Conservation (phyloP, 2,329 filamentous ascomycete genomes). For the Colletotrichum sansevieriae region DNA sequence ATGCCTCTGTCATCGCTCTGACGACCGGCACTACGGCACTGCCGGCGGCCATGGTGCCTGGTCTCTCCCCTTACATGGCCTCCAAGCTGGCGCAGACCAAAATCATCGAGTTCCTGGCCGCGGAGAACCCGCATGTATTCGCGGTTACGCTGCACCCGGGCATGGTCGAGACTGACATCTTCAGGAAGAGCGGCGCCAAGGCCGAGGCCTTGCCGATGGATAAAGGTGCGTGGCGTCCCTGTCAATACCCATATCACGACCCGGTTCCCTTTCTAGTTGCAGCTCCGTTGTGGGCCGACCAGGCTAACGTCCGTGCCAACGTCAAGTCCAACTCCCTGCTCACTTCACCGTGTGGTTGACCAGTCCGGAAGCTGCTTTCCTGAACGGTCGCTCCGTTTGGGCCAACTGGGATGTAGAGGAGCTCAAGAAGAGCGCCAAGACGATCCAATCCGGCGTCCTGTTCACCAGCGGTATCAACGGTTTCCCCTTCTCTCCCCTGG, state of each 20-base stretch:
- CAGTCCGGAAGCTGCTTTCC: conserved; percentile 59
- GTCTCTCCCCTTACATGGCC: conserved; percentile 40
- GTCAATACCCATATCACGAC: conserved; percentile 18
- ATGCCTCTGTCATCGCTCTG: conserved; percentile 42
- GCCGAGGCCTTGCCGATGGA: conserved; percentile 44
- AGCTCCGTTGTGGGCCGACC: conserved; percentile 18
- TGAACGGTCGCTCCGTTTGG: conserved; percentile 61
- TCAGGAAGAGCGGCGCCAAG: conserved; percentile 43
- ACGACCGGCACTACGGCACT: conserved; percentile 43
- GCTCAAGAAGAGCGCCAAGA: conserved; percentile 50
- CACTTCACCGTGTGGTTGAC: conserved; percentile 60
- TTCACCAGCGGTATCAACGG: conserved; percentile 34
- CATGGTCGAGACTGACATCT: conserved; percentile 45
- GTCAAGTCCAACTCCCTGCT: conserved; percentile 52
- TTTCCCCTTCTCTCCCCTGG: conserved; percentile 26
- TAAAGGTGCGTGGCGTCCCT: conserved; percentile 38
- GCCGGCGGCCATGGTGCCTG: conserved; percentile 41
- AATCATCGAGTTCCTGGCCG: conserved; percentile 46
- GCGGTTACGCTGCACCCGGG: conserved; percentile 45
- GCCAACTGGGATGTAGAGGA: conserved; percentile 66
- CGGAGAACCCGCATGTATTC: conserved; percentile 45
- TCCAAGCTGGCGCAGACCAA: conserved; percentile 49
- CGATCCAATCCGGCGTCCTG: conserved; percentile 26
- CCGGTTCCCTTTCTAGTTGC: conserved; percentile 9
- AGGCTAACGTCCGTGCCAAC: conserved; percentile 22